Evolutionary conservation across 345 rosid species (phyloP).

Genomic region (Moringa oleifera): DNA sequence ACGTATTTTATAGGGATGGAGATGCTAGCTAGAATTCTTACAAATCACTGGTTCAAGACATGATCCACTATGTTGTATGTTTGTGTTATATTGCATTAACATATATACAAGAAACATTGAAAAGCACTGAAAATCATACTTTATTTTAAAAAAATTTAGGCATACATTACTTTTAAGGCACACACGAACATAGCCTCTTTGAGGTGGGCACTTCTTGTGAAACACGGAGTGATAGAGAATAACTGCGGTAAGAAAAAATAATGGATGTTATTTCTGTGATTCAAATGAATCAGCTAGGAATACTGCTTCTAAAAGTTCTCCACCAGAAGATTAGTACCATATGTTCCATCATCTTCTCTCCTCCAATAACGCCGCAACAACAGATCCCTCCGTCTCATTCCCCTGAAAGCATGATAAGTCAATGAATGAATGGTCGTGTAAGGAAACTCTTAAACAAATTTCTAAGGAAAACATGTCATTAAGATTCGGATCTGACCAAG

Average conservation of each 20-base stretch:
- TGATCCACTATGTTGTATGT: no score
- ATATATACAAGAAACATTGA: no score
- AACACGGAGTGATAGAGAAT: constrained; percentile 89
- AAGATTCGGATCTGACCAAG: constrained; percentile 52
- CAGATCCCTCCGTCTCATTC: constrained; percentile 79
- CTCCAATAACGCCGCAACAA: constrained; percentile 90
- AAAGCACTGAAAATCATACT: constrained; percentile 8
- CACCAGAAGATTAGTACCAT: constrained; percentile 44
- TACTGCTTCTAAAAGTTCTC: constrained; percentile 10
- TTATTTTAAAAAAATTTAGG: constrained; percentile 29
- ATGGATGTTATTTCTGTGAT: constrained; percentile 17
- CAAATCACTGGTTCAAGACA: no score
- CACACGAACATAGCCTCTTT: constrained; percentile 77
- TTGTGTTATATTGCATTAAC: no score
- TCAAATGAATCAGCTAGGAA: constrained; percentile 7
- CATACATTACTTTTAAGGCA: constrained; percentile 98
- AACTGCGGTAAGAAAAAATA: constrained; percentile 43
- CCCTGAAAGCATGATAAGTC: constrained; percentile 42
- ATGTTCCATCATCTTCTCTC: constrained; percentile 96
- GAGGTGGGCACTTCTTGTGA: constrained; percentile 84
- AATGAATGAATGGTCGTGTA: constrained; percentile 17
- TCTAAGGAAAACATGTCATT: no score
- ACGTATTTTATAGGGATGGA: no score
- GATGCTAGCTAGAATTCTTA: no score
- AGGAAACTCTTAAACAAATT: constrained; percentile 18